Base-by-base conservation (phyloP, 495 filamentous ascomycete species). In the Talaromyces trachyspermus region DNA sequence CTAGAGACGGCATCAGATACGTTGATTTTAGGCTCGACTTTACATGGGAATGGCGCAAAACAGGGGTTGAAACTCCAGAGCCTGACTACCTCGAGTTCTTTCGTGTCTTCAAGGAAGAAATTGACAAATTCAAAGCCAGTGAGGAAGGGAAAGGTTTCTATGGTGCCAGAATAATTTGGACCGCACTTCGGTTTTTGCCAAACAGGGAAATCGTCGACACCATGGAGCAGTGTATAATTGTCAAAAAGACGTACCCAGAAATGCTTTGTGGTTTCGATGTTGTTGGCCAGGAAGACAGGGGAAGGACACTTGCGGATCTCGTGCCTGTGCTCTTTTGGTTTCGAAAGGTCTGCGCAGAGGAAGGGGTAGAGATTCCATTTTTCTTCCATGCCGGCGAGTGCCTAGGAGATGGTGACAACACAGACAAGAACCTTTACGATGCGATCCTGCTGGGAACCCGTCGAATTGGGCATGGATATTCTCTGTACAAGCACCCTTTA, bases 331-430 rank as follows among this genome's bases (percentile, higher is more conserved):
- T 97, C 1, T 89, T 96, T 56, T 95, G 87, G 87, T 96, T 97
- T 71, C 80, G 80, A 27, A 91, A 91, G 57, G 76, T 78, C 43
- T 96, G 90, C 59, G 75, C 76, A 9, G 77, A 86, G 55, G 81
- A 88, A 58, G 80, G 74, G 6, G 74, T 95, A 23, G 79, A 92
- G 18, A 83, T 98, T n/a, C 92, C 92, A 2, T 94, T 95, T 66
- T 92, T 91, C 70, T 90, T 98, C 63, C 89, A 95, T 56, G 92
- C 90, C 2, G 92, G 90, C 23, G 89, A 95, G 60, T 83, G 75
- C 30, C 76, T 90, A 0, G 86, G 87, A 12, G 83, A 89, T 52
- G 89, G 86, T 11, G 81, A 78, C 54, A 70, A 68, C 18, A 79
- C 83, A 0, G 89, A 95, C 49, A 71, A 86, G 51, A 95, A 96